A percentile compares a stretch with the other conserved stretches of the same genome.
phyloP scores from a whole-genome alignment of 129 eudicot genomes.

The Dittrichia graveolens region DNA sequence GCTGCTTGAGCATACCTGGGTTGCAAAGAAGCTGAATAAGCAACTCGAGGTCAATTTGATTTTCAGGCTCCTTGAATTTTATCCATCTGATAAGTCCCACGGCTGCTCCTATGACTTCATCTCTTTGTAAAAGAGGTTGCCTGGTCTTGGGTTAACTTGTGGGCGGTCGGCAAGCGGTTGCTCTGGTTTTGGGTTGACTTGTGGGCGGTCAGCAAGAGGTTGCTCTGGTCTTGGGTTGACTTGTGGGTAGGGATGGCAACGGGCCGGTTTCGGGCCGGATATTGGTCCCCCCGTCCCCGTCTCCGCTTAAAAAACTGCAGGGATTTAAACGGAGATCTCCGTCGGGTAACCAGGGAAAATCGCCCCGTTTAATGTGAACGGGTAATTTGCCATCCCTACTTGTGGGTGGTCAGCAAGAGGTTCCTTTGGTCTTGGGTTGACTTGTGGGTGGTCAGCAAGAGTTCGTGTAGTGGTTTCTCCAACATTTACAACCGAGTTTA shows the following conservation, averaged over 20 bases:
- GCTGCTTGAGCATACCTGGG: conserved; percentile 47
- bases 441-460: conserved; percentile 6
- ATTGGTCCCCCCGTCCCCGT: no score
- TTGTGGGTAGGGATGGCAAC: no score
- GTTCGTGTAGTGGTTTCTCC: conserved; percentile 1
- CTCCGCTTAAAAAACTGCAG: no score
- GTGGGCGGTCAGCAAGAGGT: no score
- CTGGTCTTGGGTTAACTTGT: neutral
- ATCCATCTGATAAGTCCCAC: conserved; percentile 47
- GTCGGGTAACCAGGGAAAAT: no score
- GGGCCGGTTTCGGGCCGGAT: no score
- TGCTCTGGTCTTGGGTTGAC: no score
- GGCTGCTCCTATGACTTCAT: conserved; percentile 42
- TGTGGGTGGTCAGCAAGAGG: no score
- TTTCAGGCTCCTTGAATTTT: conserved; percentile 38
- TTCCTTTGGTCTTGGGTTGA: neutral
- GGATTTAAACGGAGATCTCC: no score
- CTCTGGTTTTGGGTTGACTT: no score
- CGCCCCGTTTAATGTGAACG: no score
- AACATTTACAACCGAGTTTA: conserved; percentile 14
- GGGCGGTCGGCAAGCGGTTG: neutral
- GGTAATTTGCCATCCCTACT: no score
- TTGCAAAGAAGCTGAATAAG: conserved; percentile 49
- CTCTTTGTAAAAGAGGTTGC: conserved; percentile 38
- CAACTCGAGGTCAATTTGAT: conserved; percentile 51